Percentiles rank a stretch among this genome's conserved stretches.
Conservation (phyloP, 768 basidiomycete genomes). For the Sistotremastrum suecicum region DNA sequence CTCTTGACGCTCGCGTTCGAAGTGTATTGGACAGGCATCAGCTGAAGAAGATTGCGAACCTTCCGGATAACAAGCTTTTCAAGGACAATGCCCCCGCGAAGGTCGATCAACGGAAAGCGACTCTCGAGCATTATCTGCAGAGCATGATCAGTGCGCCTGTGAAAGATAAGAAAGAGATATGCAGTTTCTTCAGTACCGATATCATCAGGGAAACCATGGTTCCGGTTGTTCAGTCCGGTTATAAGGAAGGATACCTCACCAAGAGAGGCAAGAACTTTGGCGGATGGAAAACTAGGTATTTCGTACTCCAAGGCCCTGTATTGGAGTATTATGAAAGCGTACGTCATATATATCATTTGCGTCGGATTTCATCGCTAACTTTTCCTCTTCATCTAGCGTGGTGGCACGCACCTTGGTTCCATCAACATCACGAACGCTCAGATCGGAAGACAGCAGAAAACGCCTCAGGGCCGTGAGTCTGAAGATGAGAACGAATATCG, state of each 20-base stretch:
- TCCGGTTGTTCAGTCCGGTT: slow-evolving; percentile 64
- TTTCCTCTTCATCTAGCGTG: slow-evolving; percentile 38
- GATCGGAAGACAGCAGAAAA: slow-evolving; percentile 86
- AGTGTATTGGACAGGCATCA: slow-evolving; percentile 27
- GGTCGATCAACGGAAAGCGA: slow-evolving; percentile 89
- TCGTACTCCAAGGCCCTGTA: slow-evolving; percentile 80
- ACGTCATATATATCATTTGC: slow-evolving; percentile 6
- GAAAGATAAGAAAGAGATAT: slow-evolving; percentile 80
- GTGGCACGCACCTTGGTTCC: slow-evolving; percentile 82
- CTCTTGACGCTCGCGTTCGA: slow-evolving; percentile 68
- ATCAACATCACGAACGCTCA: slow-evolving; percentile 86
- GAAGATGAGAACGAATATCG: slow-evolving; percentile 90
- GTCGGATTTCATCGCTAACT: slow-evolving; percentile 2
- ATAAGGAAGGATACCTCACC: slow-evolving; percentile 92
- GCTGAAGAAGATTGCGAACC: slow-evolving; percentile 54
- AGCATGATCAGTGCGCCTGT: slow-evolving; percentile 68
- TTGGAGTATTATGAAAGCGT: slow-evolving; percentile 95
- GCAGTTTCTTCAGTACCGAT: slow-evolving; percentile 86
- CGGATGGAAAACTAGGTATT: slow-evolving; percentile 93
- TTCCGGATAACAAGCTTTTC: slow-evolving; percentile 92
- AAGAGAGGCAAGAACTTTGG: slow-evolving; percentile 97
- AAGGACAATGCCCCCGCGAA: slow-evolving; percentile 94
- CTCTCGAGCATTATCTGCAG: slow-evolving; percentile 77
- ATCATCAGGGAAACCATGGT: slow-evolving; percentile 63
- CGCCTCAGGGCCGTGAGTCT: slow-evolving; percentile 30